Conservation (phyloP, 2,329 filamentous ascomycete species). For the Stagonosporopsis cucurbitacearum region DNA sequence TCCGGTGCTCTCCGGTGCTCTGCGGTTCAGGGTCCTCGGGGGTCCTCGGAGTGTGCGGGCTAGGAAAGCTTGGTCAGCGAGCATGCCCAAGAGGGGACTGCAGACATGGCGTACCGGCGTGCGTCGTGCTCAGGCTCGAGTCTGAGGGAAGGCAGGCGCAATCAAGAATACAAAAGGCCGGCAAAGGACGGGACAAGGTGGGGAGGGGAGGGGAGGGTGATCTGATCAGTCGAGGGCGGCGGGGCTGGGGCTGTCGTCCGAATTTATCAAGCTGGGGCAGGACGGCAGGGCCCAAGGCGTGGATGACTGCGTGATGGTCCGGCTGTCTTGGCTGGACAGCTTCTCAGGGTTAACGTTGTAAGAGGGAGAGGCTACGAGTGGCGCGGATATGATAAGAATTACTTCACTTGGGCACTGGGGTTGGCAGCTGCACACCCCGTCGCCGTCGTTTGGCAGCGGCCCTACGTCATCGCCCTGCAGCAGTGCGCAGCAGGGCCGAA, state of each 20-base stretch:
- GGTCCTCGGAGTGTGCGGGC: constrained; percentile 21
- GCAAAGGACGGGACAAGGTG: constrained; percentile 28
- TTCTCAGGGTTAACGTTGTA: constrained; percentile 17
- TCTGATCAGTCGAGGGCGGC: constrained; percentile 12
- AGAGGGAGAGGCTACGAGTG: constrained; percentile 11
- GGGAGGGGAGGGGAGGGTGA: constrained; percentile 9
- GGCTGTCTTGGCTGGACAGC: constrained; percentile 9
- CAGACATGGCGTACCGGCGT: constrained; percentile 29
- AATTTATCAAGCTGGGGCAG: constrained; percentile 16
- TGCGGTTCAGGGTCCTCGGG: constrained; percentile 20
- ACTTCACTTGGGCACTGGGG: constrained; percentile 12
- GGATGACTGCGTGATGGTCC: constrained; percentile 13
- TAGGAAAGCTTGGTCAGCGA: constrained; percentile 26
- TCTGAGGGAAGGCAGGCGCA: constrained; percentile 9
- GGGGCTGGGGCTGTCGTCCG: constrained; percentile 5
- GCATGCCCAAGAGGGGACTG: constrained; percentile 11
- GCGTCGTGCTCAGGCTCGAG: constrained; percentile 3
- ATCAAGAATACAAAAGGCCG: constrained; percentile 21
- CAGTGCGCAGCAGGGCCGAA: constrained; percentile 13
- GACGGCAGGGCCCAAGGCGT: constrained; percentile 6
- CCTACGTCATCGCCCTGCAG: constrained; percentile 12
- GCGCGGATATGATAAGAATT: constrained; percentile 5
- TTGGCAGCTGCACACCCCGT: neutral
- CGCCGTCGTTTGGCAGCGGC: constrained; percentile 6
- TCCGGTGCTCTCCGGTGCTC: constrained; percentile 13